Conservation (phyloP, 148 eudicot species). For the Fallopia convolvulus region DNA sequence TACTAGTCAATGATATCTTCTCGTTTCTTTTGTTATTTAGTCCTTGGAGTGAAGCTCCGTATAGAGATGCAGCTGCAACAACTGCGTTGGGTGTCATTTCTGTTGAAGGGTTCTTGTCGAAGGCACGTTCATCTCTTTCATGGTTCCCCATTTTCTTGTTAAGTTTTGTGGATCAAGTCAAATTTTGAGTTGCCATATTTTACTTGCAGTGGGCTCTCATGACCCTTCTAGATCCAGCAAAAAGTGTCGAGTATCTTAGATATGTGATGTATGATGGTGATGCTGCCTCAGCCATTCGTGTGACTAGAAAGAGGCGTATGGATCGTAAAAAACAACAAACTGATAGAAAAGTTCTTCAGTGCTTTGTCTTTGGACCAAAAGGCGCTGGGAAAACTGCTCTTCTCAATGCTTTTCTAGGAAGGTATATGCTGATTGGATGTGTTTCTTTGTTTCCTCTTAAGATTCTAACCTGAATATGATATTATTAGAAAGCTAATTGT, state of each 20-base stretch:
- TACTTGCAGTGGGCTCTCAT: slow-evolving; percentile 78
- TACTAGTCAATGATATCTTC: not conserved
- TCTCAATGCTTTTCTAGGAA: slow-evolving; percentile 67
- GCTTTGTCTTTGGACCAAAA: slow-evolving; percentile 92
- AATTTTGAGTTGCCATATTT: not conserved
- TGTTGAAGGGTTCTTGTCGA: slow-evolving; percentile 71
- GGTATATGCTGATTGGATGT: slow-evolving; percentile 25
- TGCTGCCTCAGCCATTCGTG: slow-evolving; percentile 71
- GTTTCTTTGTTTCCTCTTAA: not conserved
- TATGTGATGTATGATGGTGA: slow-evolving; percentile 81
- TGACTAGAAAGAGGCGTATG: slow-evolving; percentile 64
- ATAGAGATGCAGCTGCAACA: slow-evolving; percentile 62
- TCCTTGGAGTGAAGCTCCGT: slow-evolving; percentile 86
- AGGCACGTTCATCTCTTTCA: slow-evolving; percentile 31
- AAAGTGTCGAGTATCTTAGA: slow-evolving; percentile 75
- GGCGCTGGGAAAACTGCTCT: slow-evolving; percentile 79
- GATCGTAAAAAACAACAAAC: slow-evolving; percentile 87
- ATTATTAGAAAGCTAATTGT: not conserved
- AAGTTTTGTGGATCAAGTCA: not conserved
- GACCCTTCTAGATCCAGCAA: slow-evolving; percentile 86
- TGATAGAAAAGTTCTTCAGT: slow-evolving; percentile 82
- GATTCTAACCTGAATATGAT: not conserved
- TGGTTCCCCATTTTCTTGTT: not conserved
- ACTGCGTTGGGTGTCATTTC: slow-evolving; percentile 73
- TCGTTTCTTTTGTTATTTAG: slow-evolving; percentile 22